phyloP scores from a whole-genome alignment of 2,329 filamentous ascomycete species.

The Trichoderma breve region DNA sequence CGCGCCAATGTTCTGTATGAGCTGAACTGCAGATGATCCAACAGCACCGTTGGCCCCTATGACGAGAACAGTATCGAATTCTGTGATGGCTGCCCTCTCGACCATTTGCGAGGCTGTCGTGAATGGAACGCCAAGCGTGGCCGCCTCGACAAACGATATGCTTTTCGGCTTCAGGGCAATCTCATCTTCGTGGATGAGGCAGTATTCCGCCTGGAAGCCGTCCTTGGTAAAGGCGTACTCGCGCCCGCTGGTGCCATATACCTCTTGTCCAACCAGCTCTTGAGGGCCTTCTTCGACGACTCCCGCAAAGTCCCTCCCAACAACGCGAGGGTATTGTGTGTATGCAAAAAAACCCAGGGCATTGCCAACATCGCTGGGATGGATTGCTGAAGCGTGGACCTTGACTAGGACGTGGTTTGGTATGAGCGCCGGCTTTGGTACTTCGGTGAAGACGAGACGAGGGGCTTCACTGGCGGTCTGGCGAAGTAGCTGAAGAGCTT shows the following conservation, averaged over 20 bases:
- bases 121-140: constrained; percentile 18
- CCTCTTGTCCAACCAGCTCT: constrained; percentile 16
- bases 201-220: constrained; percentile 20
- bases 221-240: constrained; percentile 19
- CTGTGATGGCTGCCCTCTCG: constrained; percentile 11
- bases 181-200: constrained; percentile 6
- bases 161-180: constrained; percentile 19
- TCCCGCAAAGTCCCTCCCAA: constrained; percentile 19
- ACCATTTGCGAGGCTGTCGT: constrained; percentile 19
- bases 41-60: constrained; percentile 13
- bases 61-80: constrained; percentile 11
- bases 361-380: constrained; percentile 20
- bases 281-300: constrained; percentile 18
- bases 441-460: background rate
- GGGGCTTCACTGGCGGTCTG: background rate
- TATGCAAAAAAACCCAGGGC: constrained; percentile 9
- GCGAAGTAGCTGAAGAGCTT: constrained; percentile 4
- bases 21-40: constrained; percentile 9
- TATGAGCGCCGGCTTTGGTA: constrained; percentile 16
- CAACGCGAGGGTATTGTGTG: constrained; percentile 16
- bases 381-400: constrained; percentile 19
- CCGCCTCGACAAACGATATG: constrained; percentile 16
- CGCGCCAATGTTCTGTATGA: background rate
- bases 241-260: constrained; percentile 19
- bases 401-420: constrained; percentile 19